phyloP scores from a whole-genome alignment of 768 basidiomycete species.

The Neoboletus magnificus region DNA sequence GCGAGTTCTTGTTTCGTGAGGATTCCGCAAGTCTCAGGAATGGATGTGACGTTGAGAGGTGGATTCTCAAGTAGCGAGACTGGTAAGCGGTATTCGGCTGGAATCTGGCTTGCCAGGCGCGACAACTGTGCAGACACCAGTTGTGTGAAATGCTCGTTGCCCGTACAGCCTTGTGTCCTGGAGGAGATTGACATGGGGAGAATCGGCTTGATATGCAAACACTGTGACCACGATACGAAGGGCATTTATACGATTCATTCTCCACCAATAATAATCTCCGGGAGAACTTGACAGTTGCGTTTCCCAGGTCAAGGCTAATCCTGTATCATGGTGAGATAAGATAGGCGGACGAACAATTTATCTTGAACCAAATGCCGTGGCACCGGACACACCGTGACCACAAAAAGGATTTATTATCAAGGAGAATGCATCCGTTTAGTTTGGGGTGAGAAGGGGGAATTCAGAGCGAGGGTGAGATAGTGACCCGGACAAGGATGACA shows the following conservation, averaged over 20 bases:
- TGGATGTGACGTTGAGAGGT: conserved; percentile 32
- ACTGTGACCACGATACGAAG: neutral
- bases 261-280: neutral
- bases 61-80: conserved; percentile 17
- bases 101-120: conserved; percentile 24
- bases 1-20: conserved; percentile 31
- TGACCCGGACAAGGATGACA: neutral
- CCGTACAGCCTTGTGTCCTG: conserved; percentile 21
- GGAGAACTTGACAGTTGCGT: neutral
- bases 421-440: neutral
- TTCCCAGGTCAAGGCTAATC: too few relatives aligned
- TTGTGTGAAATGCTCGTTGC: conserved; percentile 18
- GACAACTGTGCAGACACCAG: conserved; percentile 15
- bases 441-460: neutral
- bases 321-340: neutral
- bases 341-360: neutral
- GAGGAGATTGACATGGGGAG: conserved; percentile 16
- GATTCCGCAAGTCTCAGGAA: conserved; percentile 33
- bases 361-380: neutral
- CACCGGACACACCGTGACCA: neutral
- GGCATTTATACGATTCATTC: neutral
- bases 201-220: neutral
- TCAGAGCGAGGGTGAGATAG: neutral
- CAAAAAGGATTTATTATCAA: neutral
- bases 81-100: conserved; percentile 15